Evolutionary conservation across 306 rosid species (phyloP), one percentile per base, ranked within the genome.

Genomic region (Citrullus mucosospermus): DNA sequence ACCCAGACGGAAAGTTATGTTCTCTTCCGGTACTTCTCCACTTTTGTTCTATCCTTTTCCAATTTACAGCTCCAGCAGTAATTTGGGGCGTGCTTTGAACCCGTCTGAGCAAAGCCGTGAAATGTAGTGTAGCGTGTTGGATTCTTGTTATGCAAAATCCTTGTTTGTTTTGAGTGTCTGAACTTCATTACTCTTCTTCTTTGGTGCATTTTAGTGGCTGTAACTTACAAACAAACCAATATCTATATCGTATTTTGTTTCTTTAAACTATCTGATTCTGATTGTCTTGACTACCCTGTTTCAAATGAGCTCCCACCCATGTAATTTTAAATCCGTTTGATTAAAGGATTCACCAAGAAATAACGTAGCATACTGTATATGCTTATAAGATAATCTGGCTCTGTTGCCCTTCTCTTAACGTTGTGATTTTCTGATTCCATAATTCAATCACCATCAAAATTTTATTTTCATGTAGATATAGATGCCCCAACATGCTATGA

Each of bases 11-110:
- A 80, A 60, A 67, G 18, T 67, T 62, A 54, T 58, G 67, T 66
- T 68, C 69, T 75, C 84, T 15, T 41, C 83, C 13, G 87, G 85
- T 84, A 84, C 70, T 75, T 60, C 72, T 75, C 76, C 48, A 32
- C 14, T 50, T 78, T 11, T 50, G 17, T 43, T 69, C 36, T 43
- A 38, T 11, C 53, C 8, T 41, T 20, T 41, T 25, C 4, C 46
- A 7, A 50, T 55, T 48, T 68, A 39, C 54, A n/a, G 54, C 75
- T 68, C 44, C 53, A 48, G 16, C 53, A 48, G 53, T 48, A 48
- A 41, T 9, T 18, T 66, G 46, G 11, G 12, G 46, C 1, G n/a
- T 7, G 25, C 9, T 67, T 67, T 39, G 25, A 36, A 65, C 44
- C 13, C 70, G 4, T 61, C 28, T 16, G 30, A 38, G 51, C 30